Percentiles rank a stretch among this genome's conserved stretches.
These are phyloP conservation scores for Kodamaea neixiangensis DNA, from an alignment of 805 yeast genomes.

Conservation along the genomic window DNA sequence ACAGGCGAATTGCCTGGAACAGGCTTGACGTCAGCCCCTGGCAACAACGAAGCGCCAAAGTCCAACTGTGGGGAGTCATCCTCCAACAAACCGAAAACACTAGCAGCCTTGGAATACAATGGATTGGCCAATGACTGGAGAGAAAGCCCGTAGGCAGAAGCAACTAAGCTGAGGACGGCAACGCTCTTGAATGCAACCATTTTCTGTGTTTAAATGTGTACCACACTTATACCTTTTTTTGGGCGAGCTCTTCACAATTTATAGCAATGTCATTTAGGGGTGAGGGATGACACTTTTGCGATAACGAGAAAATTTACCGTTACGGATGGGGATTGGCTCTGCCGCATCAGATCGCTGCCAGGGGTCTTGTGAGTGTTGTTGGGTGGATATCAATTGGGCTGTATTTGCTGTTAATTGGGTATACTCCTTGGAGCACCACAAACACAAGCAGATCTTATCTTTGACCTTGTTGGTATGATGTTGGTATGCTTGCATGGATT, in stretches of 20 bases:
- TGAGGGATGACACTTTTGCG: slow-evolving; percentile 2
- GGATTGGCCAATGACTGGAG: slow-evolving; percentile 9
- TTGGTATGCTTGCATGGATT: no score
- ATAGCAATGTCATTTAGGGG: slow-evolving; percentile 1
- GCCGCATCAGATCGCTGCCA: neutral
- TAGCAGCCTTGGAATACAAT: slow-evolving; percentile 10
- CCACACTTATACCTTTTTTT: neutral
- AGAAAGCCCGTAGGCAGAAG: slow-evolving; percentile 22
- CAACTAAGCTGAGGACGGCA: slow-evolving; percentile 14
- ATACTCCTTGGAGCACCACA: no score
- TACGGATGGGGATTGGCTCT: neutral
- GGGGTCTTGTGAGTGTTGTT: neutral
- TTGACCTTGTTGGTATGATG: no score
- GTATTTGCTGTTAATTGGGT: neutral
- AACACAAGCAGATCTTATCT: no score
- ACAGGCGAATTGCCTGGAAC: slow-evolving; percentile 93
- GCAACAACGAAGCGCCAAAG: slow-evolving; percentile 21
- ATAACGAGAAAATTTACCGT: slow-evolving; percentile 4
- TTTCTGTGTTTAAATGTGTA: neutral
- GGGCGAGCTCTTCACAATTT: slow-evolving; percentile 1
- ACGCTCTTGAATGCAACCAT: slow-evolving; percentile 26
- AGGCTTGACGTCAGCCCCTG: slow-evolving; percentile 53
- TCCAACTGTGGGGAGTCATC: slow-evolving; percentile 4
- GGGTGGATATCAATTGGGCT: neutral
- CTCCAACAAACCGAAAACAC: slow-evolving; percentile 2